Evolutionary conservation across 805 yeast species (phyloP).

Genomic region (Candida sithepensis): DNA sequence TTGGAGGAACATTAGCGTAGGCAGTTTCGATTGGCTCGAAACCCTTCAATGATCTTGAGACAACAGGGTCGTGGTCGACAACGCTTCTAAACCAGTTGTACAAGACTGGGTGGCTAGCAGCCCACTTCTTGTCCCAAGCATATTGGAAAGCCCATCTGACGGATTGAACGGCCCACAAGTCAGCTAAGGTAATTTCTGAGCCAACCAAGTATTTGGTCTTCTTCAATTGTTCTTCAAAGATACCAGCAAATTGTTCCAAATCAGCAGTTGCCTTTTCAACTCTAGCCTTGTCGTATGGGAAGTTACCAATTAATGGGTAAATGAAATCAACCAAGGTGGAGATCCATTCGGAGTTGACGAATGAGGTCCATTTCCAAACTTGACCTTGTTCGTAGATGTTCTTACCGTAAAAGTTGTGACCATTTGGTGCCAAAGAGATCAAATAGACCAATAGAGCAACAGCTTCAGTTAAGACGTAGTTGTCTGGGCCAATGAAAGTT

Average conservation of each 20-base stretch:
- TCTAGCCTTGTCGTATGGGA: slow-evolving; percentile 65
- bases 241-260: slow-evolving; percentile 6
- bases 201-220: slow-evolving; percentile 34
- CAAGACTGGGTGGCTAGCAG: slow-evolving; percentile 39
- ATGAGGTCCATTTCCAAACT: slow-evolving; percentile 72
- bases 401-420: slow-evolving; percentile 51
- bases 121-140: slow-evolving; percentile 38
- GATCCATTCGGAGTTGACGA: slow-evolving; percentile 63
- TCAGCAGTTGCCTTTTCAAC: slow-evolving; percentile 14
- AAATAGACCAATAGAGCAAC: slow-evolving; percentile 56
- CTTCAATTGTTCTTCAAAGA: slow-evolving; percentile 32
- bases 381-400: slow-evolving; percentile 55
- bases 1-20: slow-evolving; percentile 1
- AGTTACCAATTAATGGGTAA: slow-evolving; percentile 53
- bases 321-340: slow-evolving; percentile 44
- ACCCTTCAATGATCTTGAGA: slow-evolving; percentile 6
- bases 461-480: slow-evolving; percentile 62
- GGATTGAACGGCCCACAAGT: slow-evolving; percentile 34
- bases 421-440: slow-evolving; percentile 32
- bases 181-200: slow-evolving; percentile 36
- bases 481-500: slow-evolving; percentile 60
- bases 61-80: slow-evolving; percentile 26
- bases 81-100: slow-evolving; percentile 45
- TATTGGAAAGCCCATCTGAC: slow-evolving; percentile 37
- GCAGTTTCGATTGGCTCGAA: slow-evolving; percentile 2